Conservation (phyloP, 495 filamentous ascomycete species). For the Elaphomyces granulatus region DNA sequence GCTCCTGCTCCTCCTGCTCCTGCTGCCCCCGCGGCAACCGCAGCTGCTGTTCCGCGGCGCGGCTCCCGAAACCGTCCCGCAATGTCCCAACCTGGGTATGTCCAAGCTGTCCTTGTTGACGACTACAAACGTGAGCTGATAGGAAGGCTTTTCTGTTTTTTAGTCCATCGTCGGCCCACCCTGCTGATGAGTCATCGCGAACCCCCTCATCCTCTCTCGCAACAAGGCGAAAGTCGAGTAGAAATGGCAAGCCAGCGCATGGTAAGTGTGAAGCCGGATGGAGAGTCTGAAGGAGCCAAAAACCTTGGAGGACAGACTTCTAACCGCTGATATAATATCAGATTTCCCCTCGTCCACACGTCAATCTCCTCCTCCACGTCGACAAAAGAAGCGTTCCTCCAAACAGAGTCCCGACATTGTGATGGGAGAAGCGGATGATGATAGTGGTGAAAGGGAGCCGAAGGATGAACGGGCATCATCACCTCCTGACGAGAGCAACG, state of each 20-base stretch:
- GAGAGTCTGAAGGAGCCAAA: slow-evolving; percentile 37
- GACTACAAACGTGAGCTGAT: neutral
- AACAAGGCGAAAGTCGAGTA: slow-evolving; percentile 52
- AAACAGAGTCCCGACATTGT: slow-evolving; percentile 38
- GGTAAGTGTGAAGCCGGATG: slow-evolving; percentile 24
- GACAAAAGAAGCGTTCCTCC: slow-evolving; percentile 41
- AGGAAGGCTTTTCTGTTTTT: slow-evolving; percentile 3
- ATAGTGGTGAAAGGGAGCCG: slow-evolving; percentile 23
- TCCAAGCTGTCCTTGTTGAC: neutral
- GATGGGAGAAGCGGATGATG: slow-evolving; percentile 37
- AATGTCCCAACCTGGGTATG: slow-evolving; percentile 77
- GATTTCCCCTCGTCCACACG: neutral
- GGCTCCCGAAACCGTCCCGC: slow-evolving; percentile 48
- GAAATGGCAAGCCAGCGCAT: slow-evolving; percentile 29
- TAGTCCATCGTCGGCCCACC: slow-evolving; percentile 29
- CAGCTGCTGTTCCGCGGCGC: slow-evolving; percentile 37
- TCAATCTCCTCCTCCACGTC: slow-evolving; percentile 22
- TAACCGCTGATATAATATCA: neutral
- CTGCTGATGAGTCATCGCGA: slow-evolving; percentile 29
- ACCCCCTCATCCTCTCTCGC: slow-evolving; percentile 33
- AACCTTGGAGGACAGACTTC: slow-evolving; percentile 19
- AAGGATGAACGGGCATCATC: slow-evolving; percentile 26
- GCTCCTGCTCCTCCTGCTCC: slow-evolving; percentile 25
- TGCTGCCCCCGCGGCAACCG: slow-evolving; percentile 17
- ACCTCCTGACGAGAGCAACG: slow-evolving; percentile 46